Evolutionary conservation across 768 basidiomycete species (phyloP).

Genomic region (Aureoboletus auriporus): DNA sequence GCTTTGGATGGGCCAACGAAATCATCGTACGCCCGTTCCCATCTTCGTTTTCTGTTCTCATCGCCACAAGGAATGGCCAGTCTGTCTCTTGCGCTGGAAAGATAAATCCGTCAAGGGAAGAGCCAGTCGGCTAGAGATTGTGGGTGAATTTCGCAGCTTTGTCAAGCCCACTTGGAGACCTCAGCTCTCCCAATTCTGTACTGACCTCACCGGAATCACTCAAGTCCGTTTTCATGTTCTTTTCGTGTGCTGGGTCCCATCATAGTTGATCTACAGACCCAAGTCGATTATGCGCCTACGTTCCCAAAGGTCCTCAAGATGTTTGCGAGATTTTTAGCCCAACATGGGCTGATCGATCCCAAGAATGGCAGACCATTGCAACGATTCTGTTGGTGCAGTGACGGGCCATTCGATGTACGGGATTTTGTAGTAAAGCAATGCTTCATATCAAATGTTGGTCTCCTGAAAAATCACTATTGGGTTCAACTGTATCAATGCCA

Average conservation of each 20-base stretch:
- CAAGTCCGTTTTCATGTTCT: slow-evolving; percentile 57
- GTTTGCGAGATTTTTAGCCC: slow-evolving; percentile 64
- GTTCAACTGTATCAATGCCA: slow-evolving; percentile 8
- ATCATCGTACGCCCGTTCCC: slow-evolving; percentile 68
- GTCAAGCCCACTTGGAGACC: slow-evolving; percentile 88
- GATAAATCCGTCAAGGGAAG: slow-evolving; percentile 49
- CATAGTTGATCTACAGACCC: slow-evolving; percentile 45
- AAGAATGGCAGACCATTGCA: slow-evolving; percentile 51
- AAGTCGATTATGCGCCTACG: slow-evolving; percentile 74
- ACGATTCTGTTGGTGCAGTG: slow-evolving; percentile 79
- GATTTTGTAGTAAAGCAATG: slow-evolving; percentile 89
- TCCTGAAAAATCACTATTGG: neutral
- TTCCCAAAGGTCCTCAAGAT: slow-evolving; percentile 65
- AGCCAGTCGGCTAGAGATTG: slow-evolving; percentile 58
- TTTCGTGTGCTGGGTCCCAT: neutral
- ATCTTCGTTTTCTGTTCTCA: slow-evolving; percentile 4
- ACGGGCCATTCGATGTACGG: slow-evolving; percentile 79
- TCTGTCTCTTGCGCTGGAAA: slow-evolving; percentile 82
- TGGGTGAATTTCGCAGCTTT: slow-evolving; percentile 84
- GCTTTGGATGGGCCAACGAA: slow-evolving; percentile 87
- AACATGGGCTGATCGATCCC: slow-evolving; percentile 65
- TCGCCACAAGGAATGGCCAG: slow-evolving; percentile 79
- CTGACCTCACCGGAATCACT: slow-evolving; percentile 81
- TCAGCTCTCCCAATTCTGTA: slow-evolving; percentile 79
- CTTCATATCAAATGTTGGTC: slow-evolving; percentile 73